A percentile compares a stretch with the other conserved stretches of the same genome.
phyloP scores from a whole-genome alignment of 495 filamentous ascomycete species.

The Neurospora discreta region DNA sequence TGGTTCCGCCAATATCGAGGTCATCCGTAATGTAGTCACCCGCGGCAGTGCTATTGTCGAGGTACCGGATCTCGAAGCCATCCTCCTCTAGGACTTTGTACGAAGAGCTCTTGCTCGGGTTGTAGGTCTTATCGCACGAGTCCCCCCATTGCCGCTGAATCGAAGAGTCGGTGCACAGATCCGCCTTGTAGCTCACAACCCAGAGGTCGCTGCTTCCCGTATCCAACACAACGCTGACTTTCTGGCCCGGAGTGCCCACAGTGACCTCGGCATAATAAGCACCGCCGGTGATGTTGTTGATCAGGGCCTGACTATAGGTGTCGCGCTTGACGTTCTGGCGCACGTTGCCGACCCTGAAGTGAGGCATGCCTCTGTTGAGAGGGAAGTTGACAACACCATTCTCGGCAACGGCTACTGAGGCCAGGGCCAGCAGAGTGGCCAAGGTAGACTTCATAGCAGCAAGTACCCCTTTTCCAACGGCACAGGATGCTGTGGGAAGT shows the following conservation, averaged over 20 bases:
- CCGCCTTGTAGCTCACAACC: slow-evolving; percentile 37
- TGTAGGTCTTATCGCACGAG: slow-evolving; percentile 22
- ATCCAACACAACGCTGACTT: slow-evolving; percentile 45
- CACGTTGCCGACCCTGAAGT: slow-evolving; percentile 6
- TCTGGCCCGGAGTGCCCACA: slow-evolving; percentile 61
- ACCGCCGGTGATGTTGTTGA: slow-evolving; percentile 38
- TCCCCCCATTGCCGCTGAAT: slow-evolving; percentile 26
- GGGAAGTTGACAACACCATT: slow-evolving; percentile 21
- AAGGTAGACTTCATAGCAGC: slow-evolving; percentile 9
- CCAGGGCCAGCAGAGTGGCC: slow-evolving; percentile 11
- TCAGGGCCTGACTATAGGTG: slow-evolving; percentile 26
- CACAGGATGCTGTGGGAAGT: not conserved
- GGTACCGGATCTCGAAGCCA: slow-evolving; percentile 73
- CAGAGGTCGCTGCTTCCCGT: slow-evolving; percentile 87
- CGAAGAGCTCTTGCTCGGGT: slow-evolving; percentile 56
- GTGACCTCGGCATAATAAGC: slow-evolving; percentile 57
- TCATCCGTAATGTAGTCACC: slow-evolving; percentile 78
- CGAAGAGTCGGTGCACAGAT: slow-evolving; percentile 27
- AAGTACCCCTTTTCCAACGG: not conserved
- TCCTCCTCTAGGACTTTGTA: slow-evolving; percentile 50
- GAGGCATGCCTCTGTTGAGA: slow-evolving; percentile 14
- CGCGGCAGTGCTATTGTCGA: slow-evolving; percentile 43
- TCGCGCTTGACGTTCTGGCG: slow-evolving; percentile 9
- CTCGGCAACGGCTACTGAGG: slow-evolving; percentile 7
- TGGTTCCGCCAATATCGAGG: slow-evolving; percentile 54